A percentile compares a stretch with the other conserved stretches of the same genome.
These are phyloP conservation scores for Akanthomyces dipterigenus DNA, from an alignment of 2,329 filamentous ascomycete species.

Conservation along the genomic window DNA sequence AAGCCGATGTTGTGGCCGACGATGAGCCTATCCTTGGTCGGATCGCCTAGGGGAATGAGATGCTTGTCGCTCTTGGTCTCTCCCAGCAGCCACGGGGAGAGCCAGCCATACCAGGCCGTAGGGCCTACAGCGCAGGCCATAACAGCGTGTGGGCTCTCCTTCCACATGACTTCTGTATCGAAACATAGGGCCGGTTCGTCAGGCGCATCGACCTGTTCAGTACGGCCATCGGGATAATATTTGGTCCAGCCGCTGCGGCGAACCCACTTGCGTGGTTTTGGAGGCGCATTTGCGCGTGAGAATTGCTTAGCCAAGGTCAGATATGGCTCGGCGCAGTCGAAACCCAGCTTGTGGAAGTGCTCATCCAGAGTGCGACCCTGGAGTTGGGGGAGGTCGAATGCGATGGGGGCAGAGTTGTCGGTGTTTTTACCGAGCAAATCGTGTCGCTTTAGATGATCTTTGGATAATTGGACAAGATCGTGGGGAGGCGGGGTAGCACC, in stretches of 20 bases:
- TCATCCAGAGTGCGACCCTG: conserved; percentile 81
- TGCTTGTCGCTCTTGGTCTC: conserved; percentile 74
- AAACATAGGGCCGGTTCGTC: conserved; percentile 81
- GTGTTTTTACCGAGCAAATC: conserved; percentile 87
- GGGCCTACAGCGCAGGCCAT: conserved; percentile 94
- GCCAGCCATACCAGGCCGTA: conserved; percentile 92
- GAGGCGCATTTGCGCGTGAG: conserved; percentile 52
- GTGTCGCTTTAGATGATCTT: conserved; percentile 76
- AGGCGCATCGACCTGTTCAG: conserved; percentile 66
- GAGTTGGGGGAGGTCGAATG: conserved; percentile 75
- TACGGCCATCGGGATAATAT: conserved; percentile 67
- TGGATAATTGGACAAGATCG: conserved; percentile 72
- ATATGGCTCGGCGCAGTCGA: conserved; percentile 82
- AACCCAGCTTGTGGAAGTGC: conserved; percentile 84
- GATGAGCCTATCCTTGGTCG: conserved; percentile 64
- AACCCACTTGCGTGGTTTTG: conserved; percentile 65
- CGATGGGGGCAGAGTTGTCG: conserved; percentile 67
- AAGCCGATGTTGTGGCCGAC: conserved; percentile 96
- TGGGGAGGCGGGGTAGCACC: conserved; percentile 50
- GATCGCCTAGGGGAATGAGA: conserved; percentile 79
- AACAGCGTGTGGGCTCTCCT: conserved; percentile 82
- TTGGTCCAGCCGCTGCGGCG: conserved; percentile 87
- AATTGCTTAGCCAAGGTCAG: conserved; percentile 69
- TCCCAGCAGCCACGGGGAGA: conserved; percentile 89
- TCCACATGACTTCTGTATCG: conserved; percentile 96